Evolutionary conservation across 768 basidiomycete species (phyloP), one percentile per base, ranked within the genome.

Genomic region (Mycena indigotica): DNA sequence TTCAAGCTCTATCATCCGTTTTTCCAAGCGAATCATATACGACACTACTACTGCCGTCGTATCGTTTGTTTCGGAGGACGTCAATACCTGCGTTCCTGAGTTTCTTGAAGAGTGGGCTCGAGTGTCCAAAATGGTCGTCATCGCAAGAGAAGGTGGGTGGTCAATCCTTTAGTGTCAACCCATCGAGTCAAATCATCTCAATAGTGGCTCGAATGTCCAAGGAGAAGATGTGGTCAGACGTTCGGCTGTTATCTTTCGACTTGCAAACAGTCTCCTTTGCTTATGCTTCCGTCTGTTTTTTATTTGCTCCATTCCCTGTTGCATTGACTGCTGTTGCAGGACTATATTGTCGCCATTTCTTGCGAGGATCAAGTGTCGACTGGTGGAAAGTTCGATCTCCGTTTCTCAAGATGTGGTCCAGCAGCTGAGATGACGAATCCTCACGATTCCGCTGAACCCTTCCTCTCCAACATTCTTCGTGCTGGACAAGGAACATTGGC

Each of bases 101-200:
- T 95, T 97, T 69, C 73, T 92, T 63, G 91, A 94, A 67, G 93
- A 95, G 71, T 96, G 94, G 93, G 91, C 91, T 38, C 79, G 89
- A 44, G 90, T 96, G 28, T 92, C 91, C 19, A 95, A 94, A 73
- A 93, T 95, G 83, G 91, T 95, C 13, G 91, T 95, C 25, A 93
- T 96, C 54, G 94, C 93, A 13, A 84, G 92, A 58, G 91, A 95
- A 76, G 85, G 93, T 91, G 67, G 56, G 77, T 13, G 66, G 32
- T 61, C 2, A 23, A 35, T n/a, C 48, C 6, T n/a, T n/a, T 17
- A 19, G 24, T 50, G 24, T 19, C n/a, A 35, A 35, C 32, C 32
- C 10, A 8, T 8, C 32, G 32, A 8, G 32, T 35, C 17, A 17
- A 35, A 35, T 35, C 10, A 17, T 35, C 32, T 8, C 10, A 35